Conservation (phyloP, 2,329 filamentous ascomycete genomes). For the Incumbomyces lentus region DNA sequence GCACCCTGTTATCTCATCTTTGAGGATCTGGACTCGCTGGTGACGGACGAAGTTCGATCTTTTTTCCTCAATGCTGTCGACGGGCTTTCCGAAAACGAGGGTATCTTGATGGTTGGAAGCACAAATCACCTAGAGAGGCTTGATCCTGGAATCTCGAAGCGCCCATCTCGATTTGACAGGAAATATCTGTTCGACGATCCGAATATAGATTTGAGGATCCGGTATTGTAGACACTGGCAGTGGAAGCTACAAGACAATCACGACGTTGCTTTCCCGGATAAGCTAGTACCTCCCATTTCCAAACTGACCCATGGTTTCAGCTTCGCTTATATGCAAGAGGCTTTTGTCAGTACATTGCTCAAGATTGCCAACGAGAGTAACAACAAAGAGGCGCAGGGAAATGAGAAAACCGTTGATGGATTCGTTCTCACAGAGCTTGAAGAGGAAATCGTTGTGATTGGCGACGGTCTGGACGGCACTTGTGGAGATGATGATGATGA, state of each 20-base stretch:
- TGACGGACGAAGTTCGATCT: slow-evolving; percentile 26
- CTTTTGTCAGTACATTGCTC: slow-evolving; percentile 32
- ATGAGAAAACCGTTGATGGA: slow-evolving; percentile 1
- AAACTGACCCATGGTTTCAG: slow-evolving; percentile 34
- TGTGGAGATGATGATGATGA: slow-evolving; percentile 15
- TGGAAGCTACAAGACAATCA: slow-evolving; percentile 16
- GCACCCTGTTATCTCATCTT: slow-evolving; percentile 33
- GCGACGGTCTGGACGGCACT: neutral
- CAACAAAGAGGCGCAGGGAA: neutral
- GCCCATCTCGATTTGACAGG: slow-evolving; percentile 37
- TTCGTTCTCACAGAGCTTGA: slow-evolving; percentile 8
- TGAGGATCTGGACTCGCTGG: slow-evolving; percentile 33
- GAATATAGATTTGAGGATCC: slow-evolving; percentile 26
- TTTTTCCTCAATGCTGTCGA: slow-evolving; percentile 37
- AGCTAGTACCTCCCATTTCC: slow-evolving; percentile 30
- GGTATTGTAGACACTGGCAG: slow-evolving; percentile 38
- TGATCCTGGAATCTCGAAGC: slow-evolving; percentile 35
- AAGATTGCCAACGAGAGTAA: slow-evolving; percentile 21
- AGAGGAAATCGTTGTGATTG: neutral
- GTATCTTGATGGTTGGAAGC: slow-evolving; percentile 33
- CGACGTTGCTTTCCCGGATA: slow-evolving; percentile 31
- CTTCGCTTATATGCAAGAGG: slow-evolving; percentile 39
- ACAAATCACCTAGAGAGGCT: slow-evolving; percentile 29
- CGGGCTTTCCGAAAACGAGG: slow-evolving; percentile 31
- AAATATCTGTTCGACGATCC: slow-evolving; percentile 39